Evolutionary conservation across 208 protist species (phyloP), one percentile per base, ranked within the genome.

Genomic region (Tritrichomonas musculus): DNA sequence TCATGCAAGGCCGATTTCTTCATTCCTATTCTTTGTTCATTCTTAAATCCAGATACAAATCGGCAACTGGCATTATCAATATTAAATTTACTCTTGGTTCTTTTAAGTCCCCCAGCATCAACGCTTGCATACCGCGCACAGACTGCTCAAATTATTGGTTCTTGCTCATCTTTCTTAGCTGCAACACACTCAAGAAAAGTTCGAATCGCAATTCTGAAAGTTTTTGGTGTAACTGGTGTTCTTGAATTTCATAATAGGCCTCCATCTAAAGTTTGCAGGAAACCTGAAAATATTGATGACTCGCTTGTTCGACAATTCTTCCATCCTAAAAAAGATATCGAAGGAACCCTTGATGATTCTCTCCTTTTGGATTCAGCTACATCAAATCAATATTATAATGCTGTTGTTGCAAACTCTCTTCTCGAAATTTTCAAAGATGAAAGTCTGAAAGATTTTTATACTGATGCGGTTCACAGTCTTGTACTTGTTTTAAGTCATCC

Each of bases 391-490:
- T 88, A 47, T 50, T 44, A 47, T 13, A 57, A 8, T 20, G 41
- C 77, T 30, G 47, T 88, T 57, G 77, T 39, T n/a, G 33, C 77
- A 27, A 57, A 41, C 13, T 33, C 47, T 20, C 30, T 88, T 33
- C 30, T 88, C 1, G 47, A 88, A 4, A 88, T 88, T 36, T 88
- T 88, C 47, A 88, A 60, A n/a, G 44, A 88, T 57, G 77, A 88
- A 8, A 60, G 9, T 88, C 30, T 88, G 0, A 57, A 44, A 60
- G 77, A 88, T 53, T 88, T 57, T 49, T 49, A 88, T 57, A 41
- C 33, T 39, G 77, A 88, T 57, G 77, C 77, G 17, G 47, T 49
- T 39, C 77, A 53, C 5, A 47, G n/a, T 8, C 57, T 88, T 39
- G 77, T 88, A 57, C 14, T 33, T 57, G n/a, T 88, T 13, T 57